Evolutionary conservation across 2,329 filamentous ascomycete genomes (phyloP), one percentile per base, ranked within the genome.

Genomic region (Elsinoe australis): DNA sequence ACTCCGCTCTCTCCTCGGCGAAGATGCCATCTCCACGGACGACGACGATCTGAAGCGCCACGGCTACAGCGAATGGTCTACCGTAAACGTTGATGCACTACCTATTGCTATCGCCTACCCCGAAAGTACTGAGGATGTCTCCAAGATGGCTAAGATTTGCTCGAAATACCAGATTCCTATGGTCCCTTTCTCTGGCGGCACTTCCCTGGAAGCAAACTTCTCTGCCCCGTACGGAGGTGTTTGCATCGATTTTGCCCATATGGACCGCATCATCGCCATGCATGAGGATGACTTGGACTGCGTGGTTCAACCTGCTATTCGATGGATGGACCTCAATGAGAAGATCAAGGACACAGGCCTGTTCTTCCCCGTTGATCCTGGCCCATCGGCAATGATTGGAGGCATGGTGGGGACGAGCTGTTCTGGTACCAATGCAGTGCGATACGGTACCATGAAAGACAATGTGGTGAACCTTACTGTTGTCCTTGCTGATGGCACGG

Each of bases 241-340:
- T 60, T 90, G 85, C 55, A 84, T 95, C 44, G 89, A 95, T 61
- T 95, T 95, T 63, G 78, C 80, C 1, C 79, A 79, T 59, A 95
- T 95, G 89, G 83, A 94, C 62, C 72, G 81, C 58, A 83, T 95
- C 19, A 57, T 95, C 22, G 73, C 81, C 47, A 73, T 95, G 49
- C 84, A 94, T 63, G 82, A 85, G 56, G 83, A 86, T 3, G 89
- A 95, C 62, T 87, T 95, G 85, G 89, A 95, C 58, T 75, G 95
- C 42, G 85, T 94, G 3, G 87, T 95, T 2, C 89, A 95, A 63
- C 89, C 89, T 2, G 85, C 85, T 5, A 82, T 95, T 7, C 83
- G 84, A n/a, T 95, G 88, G 88, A 88, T 94, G 75, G 80, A 85
- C 46, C 69, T 95, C 50, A 95, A 95, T 58, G 79, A 83, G 54